Evolutionary conservation across 495 filamentous ascomycete genomes (phyloP), one percentile per base, ranked within the genome.

Genomic region (Geopyxis carbonaria): DNA sequence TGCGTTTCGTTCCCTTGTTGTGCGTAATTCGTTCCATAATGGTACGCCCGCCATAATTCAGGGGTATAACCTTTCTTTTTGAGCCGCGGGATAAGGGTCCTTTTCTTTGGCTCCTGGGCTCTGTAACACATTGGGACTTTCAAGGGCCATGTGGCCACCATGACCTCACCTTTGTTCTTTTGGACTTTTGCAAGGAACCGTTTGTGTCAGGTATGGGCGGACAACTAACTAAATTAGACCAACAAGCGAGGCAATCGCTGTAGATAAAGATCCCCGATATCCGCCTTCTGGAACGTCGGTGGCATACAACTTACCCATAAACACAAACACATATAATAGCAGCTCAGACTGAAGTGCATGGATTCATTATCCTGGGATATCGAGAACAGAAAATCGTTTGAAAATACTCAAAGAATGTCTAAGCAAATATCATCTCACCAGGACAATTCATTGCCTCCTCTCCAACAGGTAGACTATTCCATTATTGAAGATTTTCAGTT

Each of bases 1-100:
- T 41, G 38, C 38, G 34, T 52, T 48, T 46, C 42, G 42, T 44
- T 48, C 49, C 47, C 41, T 52, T 52, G 43, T 46, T 48, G 35
- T 22, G 38, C 32, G 29, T 44, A 44, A 31, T 44, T 44, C 48
- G 38, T 50, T 46, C 47, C 42, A 28, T 35, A 41, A 34, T 39
- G 31, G 36, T 40, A 50, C 42, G 43, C 22, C 32, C 48, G 43
- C 22, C 13, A 44, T 18, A 10, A 5, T 40, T 45, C 35, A 43
- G 47, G 50, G 45, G 36, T 53, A 42, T 31, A 28, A 34, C 37
- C 32, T 53, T 28, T 33, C 15, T 41, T 31, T 45, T 25, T 29
- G 31, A 16, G 31, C 41, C 24, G 48, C 43, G 36, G 42, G 24
- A 46, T 35, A n/a, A n/a, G n/a, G 16, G n/a, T 42, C 9, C 22